Evolutionary conservation across 192 early-diverging fungal genomes (phyloP).

Genomic region (Podochytrium sp.): DNA sequence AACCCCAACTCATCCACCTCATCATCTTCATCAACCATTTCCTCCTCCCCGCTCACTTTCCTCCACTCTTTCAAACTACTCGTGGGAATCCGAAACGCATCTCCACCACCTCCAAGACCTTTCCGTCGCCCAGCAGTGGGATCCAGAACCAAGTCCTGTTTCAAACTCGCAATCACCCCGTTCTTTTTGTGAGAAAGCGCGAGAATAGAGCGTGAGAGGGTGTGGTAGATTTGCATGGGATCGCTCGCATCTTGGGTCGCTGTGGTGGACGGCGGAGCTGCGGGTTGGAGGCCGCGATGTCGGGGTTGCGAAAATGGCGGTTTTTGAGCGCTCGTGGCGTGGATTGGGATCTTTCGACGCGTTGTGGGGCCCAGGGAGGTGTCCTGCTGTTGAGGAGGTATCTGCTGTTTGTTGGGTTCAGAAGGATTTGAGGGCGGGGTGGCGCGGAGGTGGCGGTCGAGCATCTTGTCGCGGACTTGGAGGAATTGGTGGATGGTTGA

Average conservation of each 20-base stretch:
- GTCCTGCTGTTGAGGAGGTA: not conserved
- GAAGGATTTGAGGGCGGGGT: not conserved
- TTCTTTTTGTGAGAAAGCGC: constrained; percentile 4
- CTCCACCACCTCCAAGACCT: not conserved
- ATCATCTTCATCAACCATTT: not conserved
- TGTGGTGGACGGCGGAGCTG: not conserved
- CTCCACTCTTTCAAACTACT: not conserved
- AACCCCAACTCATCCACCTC: not conserved
- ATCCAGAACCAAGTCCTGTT: not conserved
- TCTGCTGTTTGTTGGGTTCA: not conserved
- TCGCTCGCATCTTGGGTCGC: not conserved
- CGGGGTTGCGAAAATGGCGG: not conserved
- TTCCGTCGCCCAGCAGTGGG: not conserved
- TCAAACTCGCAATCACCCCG: not conserved
- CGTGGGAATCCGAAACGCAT: not conserved
- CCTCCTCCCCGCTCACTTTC: not conserved
- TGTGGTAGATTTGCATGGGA: constrained; percentile 6
- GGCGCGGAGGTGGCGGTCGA: not conserved
- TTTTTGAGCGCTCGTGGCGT: too few species aligned
- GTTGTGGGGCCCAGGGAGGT: too few species aligned
- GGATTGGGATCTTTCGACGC: too few species aligned
- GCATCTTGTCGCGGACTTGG: not conserved
- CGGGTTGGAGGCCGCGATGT: not conserved
- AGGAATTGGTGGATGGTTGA: constrained; percentile 13
- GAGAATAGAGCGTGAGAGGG: not conserved